Conservation (phyloP, 2,329 filamentous ascomycete species). For the Nigrograna mackinnonii region DNA sequence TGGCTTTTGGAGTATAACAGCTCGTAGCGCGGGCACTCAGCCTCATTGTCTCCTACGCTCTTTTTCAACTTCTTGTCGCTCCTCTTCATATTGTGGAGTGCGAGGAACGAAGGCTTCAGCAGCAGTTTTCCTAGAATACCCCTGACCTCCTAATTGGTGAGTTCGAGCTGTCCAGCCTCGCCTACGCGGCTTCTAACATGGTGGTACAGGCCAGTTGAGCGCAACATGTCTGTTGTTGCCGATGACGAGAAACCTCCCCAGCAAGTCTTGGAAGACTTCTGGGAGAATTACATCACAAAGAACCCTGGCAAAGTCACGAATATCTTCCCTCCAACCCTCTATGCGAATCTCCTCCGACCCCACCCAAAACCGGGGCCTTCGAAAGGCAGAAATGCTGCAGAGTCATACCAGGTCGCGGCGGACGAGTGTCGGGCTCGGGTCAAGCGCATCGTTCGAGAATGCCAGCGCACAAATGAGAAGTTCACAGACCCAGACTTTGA, state of each 20-base stretch:
- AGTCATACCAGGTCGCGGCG: conserved; percentile 73
- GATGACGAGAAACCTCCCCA: conserved; percentile 54
- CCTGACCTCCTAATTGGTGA: too few species aligned
- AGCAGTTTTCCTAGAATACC: too few species aligned
- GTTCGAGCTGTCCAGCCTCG: background rate
- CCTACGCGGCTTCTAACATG: too few species aligned
- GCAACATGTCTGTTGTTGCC: conserved; percentile 12
- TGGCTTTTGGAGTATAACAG: background rate
- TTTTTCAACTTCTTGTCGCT: background rate
- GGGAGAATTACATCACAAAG: conserved; percentile 68
- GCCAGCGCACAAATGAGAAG: conserved; percentile 77
- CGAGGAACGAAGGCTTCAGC: too few species aligned
- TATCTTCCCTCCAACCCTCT: conserved; percentile 68
- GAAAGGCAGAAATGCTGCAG: conserved; percentile 63
- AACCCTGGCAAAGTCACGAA: conserved; percentile 73
- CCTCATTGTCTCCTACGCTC: background rate
- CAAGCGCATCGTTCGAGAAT: conserved; percentile 61
- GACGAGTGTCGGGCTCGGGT: conserved; percentile 67
- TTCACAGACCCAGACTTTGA: conserved; percentile 84
- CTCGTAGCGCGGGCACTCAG: background rate
- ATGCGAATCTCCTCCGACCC: conserved; percentile 52
- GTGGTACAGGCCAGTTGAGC: too few species aligned
- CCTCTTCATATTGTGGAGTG: too few species aligned
- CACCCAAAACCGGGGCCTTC: conserved; percentile 51
- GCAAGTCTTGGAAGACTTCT: conserved; percentile 70